Evolutionary conservation across 441 rosid species (phyloP), one percentile per base, ranked within the genome.

Genomic region (Erysimum cheiri): DNA sequence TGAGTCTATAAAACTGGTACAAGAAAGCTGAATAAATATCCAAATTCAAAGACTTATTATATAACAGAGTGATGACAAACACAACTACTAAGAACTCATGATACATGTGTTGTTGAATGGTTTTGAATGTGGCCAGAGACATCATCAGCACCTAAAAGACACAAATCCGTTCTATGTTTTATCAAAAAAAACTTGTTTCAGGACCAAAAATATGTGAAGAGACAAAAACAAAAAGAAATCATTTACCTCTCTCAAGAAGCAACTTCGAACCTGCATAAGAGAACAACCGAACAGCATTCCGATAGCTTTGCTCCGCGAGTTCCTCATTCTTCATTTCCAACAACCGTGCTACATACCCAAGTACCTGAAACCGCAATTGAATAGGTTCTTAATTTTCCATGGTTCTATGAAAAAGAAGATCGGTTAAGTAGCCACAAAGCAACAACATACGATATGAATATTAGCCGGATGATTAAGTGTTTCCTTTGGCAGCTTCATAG

Each of bases 391-490:
- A 67, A n/a, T 2, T 6, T 35, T 53, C 5, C 15, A 65, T 72
- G 37, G 19, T 3, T 46, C 3, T 56, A n/a, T 12, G 62, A 32
- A 6, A 39, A 8, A 72, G 31, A 48, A 24, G 73, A 67, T 50
- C 9, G 28, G 17, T 44, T 36, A 49, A n/a, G 24, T 8, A 66
- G 24, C 6, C 32, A 28, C 5, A 40, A 43, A 54, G 48, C 7
- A 31, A 40, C 6, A 75, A 72, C 89, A 54, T 81, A 88, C 96
- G 0, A 26, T 77, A 46, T 78, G 87, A 54, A 95, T 88, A 72
- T 95, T 95, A 72, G 96, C 95, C 0, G 99, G 97, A 76, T 92
- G 98, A 82, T 95, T 92, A 15, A 85, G 86, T 41, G 83, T 82
- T 46, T 88, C 90, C 59, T 70, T 85, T 2, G 77, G 83, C 50